A percentile compares a stretch with the other conserved stretches of the same genome.
Evolutionary conservation across 139 green algal genomes (phyloP).

Genomic region (Volvox africanus): DNA sequence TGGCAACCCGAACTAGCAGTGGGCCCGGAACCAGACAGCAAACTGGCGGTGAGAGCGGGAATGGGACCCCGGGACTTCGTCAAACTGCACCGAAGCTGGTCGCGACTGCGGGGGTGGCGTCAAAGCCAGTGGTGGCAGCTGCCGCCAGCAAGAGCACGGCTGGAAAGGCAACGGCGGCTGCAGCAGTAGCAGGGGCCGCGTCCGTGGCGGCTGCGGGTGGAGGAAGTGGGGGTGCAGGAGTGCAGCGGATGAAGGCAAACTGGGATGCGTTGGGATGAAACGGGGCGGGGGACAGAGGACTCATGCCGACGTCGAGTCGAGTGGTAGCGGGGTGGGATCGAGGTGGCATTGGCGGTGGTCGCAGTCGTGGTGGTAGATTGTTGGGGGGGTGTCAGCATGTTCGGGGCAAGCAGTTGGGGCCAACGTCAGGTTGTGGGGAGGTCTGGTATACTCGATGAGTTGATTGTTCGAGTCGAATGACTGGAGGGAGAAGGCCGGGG

Average conservation of each 20-base stretch:
- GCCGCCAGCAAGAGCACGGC: background rate
- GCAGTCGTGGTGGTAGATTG: background rate
- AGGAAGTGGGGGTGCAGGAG: too few species aligned
- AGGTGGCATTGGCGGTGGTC: too few species aligned
- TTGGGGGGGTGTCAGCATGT: too few species aligned
- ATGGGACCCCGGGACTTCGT: background rate
- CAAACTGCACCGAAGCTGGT: background rate
- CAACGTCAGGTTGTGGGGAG: too few species aligned
- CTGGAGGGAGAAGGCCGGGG: too few species aligned
- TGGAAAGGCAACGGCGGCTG: background rate
- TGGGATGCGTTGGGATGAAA: slow-evolving; percentile 35
- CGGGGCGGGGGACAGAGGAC: too few species aligned
- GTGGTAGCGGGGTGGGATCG: too few species aligned
- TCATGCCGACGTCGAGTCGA: too few species aligned
- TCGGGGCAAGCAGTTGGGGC: too few species aligned
- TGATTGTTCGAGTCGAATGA: background rate
- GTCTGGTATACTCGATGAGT: too few species aligned
- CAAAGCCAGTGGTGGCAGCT: background rate
- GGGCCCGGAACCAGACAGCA: background rate
- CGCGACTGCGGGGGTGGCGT: background rate
- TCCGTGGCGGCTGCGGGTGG: background rate
- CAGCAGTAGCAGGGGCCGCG: background rate
- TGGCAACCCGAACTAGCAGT: background rate
- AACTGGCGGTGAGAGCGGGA: background rate
- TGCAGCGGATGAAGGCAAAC: slow-evolving; percentile 31